These are phyloP conservation scores for Manihot esculenta DNA, from an alignment of 441 rosid genomes.

Conservation along the genomic window DNA sequence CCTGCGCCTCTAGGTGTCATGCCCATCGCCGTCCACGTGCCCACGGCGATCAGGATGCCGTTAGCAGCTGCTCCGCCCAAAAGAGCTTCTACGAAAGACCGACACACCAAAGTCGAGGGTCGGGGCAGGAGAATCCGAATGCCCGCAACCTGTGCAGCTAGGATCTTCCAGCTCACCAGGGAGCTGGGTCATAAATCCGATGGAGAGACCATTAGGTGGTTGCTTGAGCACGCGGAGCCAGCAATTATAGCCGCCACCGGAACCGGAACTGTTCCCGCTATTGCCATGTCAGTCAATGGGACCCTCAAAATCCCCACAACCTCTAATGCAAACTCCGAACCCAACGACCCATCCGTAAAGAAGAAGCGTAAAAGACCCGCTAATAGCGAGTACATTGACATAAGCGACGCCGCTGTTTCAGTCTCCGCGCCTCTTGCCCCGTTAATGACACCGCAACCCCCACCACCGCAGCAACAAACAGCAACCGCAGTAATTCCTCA, in stretches of 20 bases:
- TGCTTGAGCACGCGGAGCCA: slow-evolving; percentile 60
- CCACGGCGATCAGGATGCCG: slow-evolving; percentile 35
- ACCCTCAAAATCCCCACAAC: slow-evolving; percentile 64
- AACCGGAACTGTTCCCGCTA: slow-evolving; percentile 72
- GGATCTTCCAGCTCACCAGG: slow-evolving; percentile 71
- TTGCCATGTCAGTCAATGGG: slow-evolving; percentile 74
- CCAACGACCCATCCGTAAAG: slow-evolving; percentile 31
- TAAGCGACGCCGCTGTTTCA: slow-evolving; percentile 28
- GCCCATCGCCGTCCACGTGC: slow-evolving; percentile 39
- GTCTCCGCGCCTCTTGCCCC: slow-evolving; percentile 58
- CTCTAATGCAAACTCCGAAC: slow-evolving; percentile 27
- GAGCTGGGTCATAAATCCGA: slow-evolving; percentile 72
- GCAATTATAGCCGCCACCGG: slow-evolving; percentile 75
- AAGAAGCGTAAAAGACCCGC: slow-evolving; percentile 53
- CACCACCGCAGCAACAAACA: slow-evolving; percentile 17
- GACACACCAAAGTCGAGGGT: slow-evolving; percentile 82
- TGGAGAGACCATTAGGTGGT: slow-evolving; percentile 70
- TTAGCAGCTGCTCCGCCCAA: slow-evolving; percentile 32
- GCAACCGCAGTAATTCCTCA: slow-evolving; percentile 27
- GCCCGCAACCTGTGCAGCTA: slow-evolving; percentile 66
- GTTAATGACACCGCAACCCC: slow-evolving; percentile 18
- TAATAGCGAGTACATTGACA: slow-evolving; percentile 58
- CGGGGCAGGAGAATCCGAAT: slow-evolving; percentile 73
- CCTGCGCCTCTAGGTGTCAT: slow-evolving; percentile 20
- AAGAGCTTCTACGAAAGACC: slow-evolving; percentile 60